Evolutionary conservation across 108 stramenopile species (phyloP).

Genomic region (Parmales sp.): DNA sequence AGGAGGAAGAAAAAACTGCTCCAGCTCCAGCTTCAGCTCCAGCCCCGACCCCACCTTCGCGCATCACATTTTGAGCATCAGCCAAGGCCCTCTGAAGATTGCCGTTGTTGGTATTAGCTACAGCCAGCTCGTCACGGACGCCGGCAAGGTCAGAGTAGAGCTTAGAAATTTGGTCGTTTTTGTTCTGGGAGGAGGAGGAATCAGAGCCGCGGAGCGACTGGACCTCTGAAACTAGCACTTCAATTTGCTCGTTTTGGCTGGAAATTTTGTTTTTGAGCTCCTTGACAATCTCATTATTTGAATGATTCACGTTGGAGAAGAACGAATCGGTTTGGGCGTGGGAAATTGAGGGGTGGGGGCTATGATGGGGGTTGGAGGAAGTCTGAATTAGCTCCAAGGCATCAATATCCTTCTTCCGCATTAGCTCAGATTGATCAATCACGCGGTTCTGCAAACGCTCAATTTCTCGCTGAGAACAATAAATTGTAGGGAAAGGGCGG

Average conservation of each 20-base stretch:
- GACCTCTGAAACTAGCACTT: conserved; percentile 1
- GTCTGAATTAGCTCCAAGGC: background rate
- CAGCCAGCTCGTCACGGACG: background rate
- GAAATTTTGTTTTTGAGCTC: background rate
- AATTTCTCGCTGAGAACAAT: background rate
- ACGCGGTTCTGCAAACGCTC: conserved; percentile 5
- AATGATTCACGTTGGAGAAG: too few species aligned
- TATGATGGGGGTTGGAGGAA: background rate
- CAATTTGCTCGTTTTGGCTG: background rate
- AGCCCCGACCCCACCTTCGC: too few species aligned
- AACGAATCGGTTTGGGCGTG: background rate
- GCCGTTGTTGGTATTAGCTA: background rate
- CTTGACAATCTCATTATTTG: background rate
- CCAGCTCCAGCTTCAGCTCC: background rate
- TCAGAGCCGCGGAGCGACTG: background rate
- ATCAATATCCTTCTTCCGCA: background rate
- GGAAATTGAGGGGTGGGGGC: background rate
- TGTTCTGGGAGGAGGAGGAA: background rate
- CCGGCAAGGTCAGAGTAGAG: background rate
- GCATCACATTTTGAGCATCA: too few species aligned
- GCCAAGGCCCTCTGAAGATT: too few species aligned
- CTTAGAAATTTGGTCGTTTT: background rate
- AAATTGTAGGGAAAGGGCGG: too few species aligned
- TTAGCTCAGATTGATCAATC: background rate
- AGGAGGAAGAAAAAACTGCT: background rate